These are phyloP conservation scores for Monosporozyma aerobia DNA, from an alignment of 805 yeast genomes.

Conservation along the genomic window DNA sequence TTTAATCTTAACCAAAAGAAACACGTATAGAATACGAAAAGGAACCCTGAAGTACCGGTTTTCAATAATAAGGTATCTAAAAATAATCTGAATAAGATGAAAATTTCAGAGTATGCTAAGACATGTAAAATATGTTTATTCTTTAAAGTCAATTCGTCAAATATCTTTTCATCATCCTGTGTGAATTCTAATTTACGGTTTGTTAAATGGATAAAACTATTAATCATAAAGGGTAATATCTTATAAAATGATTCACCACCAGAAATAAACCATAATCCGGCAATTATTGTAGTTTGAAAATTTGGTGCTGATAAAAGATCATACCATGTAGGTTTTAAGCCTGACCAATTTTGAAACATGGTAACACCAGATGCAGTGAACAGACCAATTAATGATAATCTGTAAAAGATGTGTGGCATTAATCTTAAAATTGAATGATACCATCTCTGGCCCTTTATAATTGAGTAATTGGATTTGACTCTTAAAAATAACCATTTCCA, in stretches of 20 bases:
- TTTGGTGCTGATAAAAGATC: conserved; percentile 64
- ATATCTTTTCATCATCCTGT: conserved; percentile 6
- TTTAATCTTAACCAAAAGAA: conserved; percentile 68
- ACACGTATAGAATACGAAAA: conserved; percentile 44
- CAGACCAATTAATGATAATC: conserved; percentile 49
- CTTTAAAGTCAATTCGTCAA: conserved; percentile 8
- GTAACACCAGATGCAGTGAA: conserved; percentile 44
- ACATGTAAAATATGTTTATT: conserved; percentile 21
- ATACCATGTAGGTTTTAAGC: conserved; percentile 50
- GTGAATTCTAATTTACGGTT: conserved; percentile 15
- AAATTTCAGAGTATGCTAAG: conserved; percentile 53
- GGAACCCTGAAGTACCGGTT: conserved; percentile 59
- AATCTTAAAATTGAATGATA: conserved; percentile 19
- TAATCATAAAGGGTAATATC: conserved; percentile 47
- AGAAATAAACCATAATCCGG: conserved; percentile 51
- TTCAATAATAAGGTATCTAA: conserved; percentile 54
- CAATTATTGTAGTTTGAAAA: conserved; percentile 56
- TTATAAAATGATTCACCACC: conserved; percentile 61
- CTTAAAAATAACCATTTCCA: conserved; percentile 29
- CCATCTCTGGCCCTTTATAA: conserved; percentile 17
- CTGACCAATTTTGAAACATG: conserved; percentile 49
- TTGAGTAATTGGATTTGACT: conserved; percentile 15
- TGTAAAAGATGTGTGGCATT: conserved; percentile 44
- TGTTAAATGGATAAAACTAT: conserved; percentile 51
- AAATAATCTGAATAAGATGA: conserved; percentile 42